Conservation (phyloP, 129 eudicot species). For the Erigeron canadensis region DNA sequence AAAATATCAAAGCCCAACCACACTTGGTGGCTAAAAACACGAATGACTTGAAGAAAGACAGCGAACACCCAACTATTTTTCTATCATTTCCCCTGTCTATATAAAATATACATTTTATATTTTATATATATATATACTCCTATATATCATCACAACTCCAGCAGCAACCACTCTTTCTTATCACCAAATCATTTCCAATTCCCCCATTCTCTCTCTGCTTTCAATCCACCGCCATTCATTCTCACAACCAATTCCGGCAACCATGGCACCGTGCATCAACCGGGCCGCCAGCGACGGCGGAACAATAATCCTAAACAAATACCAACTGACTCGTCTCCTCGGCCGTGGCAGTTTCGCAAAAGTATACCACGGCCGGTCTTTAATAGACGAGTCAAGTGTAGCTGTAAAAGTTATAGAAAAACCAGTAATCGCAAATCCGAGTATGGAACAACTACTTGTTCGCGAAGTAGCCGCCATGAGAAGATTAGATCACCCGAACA, state of each 20-base stretch:
- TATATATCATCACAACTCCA: not conserved
- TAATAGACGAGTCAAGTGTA: slow-evolving; percentile 37
- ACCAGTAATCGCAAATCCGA: slow-evolving; percentile 35
- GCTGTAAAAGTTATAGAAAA: slow-evolving; percentile 77
- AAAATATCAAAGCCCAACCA: slow-evolving; percentile 28
- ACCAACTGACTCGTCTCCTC: slow-evolving; percentile 60
- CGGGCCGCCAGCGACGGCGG: slow-evolving; percentile 56
- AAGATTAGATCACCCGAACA: slow-evolving; percentile 66
- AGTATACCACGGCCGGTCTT: slow-evolving; percentile 51
- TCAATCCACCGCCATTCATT: not conserved
- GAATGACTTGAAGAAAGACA: slow-evolving; percentile 26
- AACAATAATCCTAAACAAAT: slow-evolving; percentile 52
- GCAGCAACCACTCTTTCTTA: not conserved
- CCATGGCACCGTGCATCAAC: slow-evolving; percentile 24
- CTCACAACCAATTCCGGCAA: slow-evolving; percentile 4
- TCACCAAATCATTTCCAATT: not conserved
- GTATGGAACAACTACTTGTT: slow-evolving; percentile 61
- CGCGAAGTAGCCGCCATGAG: slow-evolving; percentile 87
- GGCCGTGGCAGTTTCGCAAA: slow-evolving; percentile 89
- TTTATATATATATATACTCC: too few species aligned
- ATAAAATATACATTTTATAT: too few species aligned
- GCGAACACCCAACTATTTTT: slow-evolving; percentile 33
- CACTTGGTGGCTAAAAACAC: slow-evolving; percentile 27
- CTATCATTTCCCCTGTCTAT: not conserved
- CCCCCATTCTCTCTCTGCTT: slow-evolving; percentile 2